Base-by-base conservation (phyloP, 2,329 filamentous ascomycete species). In the Colletotrichum agaves region DNA sequence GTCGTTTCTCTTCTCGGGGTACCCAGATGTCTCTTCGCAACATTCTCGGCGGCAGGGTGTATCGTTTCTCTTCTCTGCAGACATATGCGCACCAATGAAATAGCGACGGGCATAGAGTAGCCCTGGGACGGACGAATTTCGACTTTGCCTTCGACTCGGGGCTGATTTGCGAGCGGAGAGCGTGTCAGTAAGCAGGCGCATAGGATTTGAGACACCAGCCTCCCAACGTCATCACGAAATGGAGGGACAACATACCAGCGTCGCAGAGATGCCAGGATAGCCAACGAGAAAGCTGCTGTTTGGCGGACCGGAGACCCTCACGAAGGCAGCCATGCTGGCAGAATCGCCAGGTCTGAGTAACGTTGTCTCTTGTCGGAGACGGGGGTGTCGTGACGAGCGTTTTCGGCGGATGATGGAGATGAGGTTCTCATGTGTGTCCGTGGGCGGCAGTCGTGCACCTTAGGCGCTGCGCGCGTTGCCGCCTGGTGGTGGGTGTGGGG, bases 241-340 rank as follows among this genome's bases (percentile, higher is more conserved):
- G 13, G 49, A 46, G 27, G 39, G 41, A 27, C 17, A 21, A 88
- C 93, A 82, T 87, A 98, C 94, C 88, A 98, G 82, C 41, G 96
- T 99, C 75, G 96, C 96, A 63, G 95, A 98, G 80, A 99, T 98
- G 74, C 96, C 96, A 63, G 96, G 96, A 80, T 98, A 99, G 74
- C 96, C 96, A 74, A 98, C 93, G 72, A 98, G 87, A 78, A 97
- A 98, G 82, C 93, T 96, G 82, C 93, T 96, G 83, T 99, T 99
- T 74, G 96, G 94, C 78, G 94, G 94, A 78, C 96, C 96, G 73
- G 94, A 97, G 82, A 99, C 94, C 87, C 96, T 92, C 84, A 99
- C 96, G 81, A 93, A 93, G 78, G 92, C 92, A 80, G 91, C 87
- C 84, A 90, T 90, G 33, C 62, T 70, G 62, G 67, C 67, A 41